Base-by-base conservation (phyloP, 768 basidiomycete species). In the Suillus spraguei region DNA sequence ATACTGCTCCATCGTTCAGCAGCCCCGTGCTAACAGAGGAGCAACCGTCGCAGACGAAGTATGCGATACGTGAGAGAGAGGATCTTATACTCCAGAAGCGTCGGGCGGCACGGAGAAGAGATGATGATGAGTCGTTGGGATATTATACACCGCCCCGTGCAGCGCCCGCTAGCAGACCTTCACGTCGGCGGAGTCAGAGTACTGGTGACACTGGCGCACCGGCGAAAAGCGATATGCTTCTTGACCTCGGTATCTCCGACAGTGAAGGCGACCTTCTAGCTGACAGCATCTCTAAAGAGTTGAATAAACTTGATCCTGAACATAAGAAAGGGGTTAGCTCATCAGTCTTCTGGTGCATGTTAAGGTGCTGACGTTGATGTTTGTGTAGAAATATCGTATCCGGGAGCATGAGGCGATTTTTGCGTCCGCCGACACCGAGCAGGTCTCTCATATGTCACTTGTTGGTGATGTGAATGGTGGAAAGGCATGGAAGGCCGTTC, bases 381-480 rank as follows among this genome's bases (percentile, higher is more conserved):
- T 59, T 56, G 55, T 22, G 71, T 78, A 92, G 82, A 89, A 85
- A 72, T 99, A 99, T 73, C 89, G 87, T 38, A 82, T 99, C 52
- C 87, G 89, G 33, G 89, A 96, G 74, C 90, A 83, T 39, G 85
- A 87, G 68, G 90, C 86, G 17, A 93, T 97, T 42, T 92, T 92
- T 68, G 94, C 95, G 10, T 87, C 88, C 24, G 87, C 89, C 10
- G 91, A 89, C 35, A 76, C 78, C 13, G 90, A 94, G 70, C 85
- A 85, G 64, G 81, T 94, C 52, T 83, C 87, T 6, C 92, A 94
- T 72, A 80, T 86, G 72, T 80, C 82, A 55, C 82, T 85, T 32
- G 90, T 91, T 46, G 94, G 95, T 17, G 96, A 97, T 73, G 81
- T 96, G 33, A 88, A 95, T 70, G 77, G 80, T 32, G 93, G 94